Conservation (phyloP, 2,329 filamentous ascomycete genomes). For the Ophiostoma perfectum region DNA sequence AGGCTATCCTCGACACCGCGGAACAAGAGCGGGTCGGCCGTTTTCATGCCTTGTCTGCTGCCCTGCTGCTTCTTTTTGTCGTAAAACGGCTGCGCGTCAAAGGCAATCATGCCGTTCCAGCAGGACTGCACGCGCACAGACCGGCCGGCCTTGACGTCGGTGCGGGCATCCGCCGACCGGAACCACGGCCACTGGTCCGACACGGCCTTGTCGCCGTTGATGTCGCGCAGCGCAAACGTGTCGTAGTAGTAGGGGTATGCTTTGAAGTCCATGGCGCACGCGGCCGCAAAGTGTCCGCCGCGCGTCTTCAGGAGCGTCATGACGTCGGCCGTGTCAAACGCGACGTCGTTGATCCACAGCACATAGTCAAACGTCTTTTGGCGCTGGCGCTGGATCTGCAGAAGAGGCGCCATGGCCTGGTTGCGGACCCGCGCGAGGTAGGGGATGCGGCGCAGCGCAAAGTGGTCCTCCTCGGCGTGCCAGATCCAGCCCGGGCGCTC, state of each 20-base stretch:
- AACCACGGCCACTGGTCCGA: constrained; percentile 58
- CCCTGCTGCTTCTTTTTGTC: not conserved
- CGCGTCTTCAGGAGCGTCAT: constrained; percentile 50
- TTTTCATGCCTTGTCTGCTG: not conserved
- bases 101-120: constrained; percentile 59
- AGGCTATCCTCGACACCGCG: constrained; percentile 60
- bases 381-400: constrained; percentile 37
- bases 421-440: constrained; percentile 63
- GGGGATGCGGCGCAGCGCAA: constrained; percentile 59
- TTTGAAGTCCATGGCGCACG: constrained; percentile 56
- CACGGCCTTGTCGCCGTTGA: constrained; percentile 46
- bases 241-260: constrained; percentile 52
- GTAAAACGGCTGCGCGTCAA: constrained; percentile 45
- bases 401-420: constrained; percentile 54
- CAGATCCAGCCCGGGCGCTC: constrained; percentile 57
- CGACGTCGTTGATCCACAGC: constrained; percentile 57
- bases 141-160: constrained; percentile 44
- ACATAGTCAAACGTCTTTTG: constrained; percentile 46
- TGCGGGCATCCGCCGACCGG: constrained; percentile 37
- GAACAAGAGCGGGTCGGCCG: constrained; percentile 44
- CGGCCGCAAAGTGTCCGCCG: constrained; percentile 52
- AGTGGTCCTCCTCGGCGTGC: constrained; percentile 45
- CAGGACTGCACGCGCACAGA: constrained; percentile 59
- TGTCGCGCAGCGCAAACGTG: constrained; percentile 56
- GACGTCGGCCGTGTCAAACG: constrained; percentile 50